Base-by-base conservation (phyloP, 208 protist species). In the Phytomonas francai region DNA sequence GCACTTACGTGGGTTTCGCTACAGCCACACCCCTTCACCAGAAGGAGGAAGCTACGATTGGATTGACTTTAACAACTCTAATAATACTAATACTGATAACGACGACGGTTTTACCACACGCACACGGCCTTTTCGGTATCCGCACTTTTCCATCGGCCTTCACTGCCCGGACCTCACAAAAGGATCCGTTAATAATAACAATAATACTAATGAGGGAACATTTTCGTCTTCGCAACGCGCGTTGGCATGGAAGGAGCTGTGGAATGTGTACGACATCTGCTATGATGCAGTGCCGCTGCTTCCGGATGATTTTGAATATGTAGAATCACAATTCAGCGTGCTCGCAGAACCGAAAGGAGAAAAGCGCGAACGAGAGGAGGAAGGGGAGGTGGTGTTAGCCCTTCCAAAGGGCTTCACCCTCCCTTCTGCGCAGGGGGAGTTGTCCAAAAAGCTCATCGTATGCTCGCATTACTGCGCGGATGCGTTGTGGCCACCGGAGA, bases 231-330 rank as follows among this genome's bases (percentile, higher is more conserved):
- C 22, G 22, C 22, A 6, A 31, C 51, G 30, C 70, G 69, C n/a
- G n/a, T 74, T 85, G 42, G 68, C 80, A 16, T 94, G 85, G 84
- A 92, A 82, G 70, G 89, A 94, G 67, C 78, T 80, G n/a, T 94
- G 89, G 87, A 94, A 94, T 71, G 33, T 88, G 60, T 92, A 89
- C 60, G 89, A 94, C 63, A 89, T 94, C 59, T 61, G 78, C 3
- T 92, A 94, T 67, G 89, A 94, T 51, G 86, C 91, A 64, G 71
- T 94, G 64, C 70, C 73, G 29, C 65, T 91, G 9, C 73, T 94
- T 56, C 88, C 85, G 33, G 60, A 45, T 3, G 39, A 64, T 29
- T 78, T 71, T 62, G 51, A 51, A 70, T 57, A n/a, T n/a, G n/a
- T n/a, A n/a, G n/a, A n/a, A n/a, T n/a, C n/a, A n/a, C n/a, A n/a